Base-by-base conservation (phyloP, 2,329 filamentous ascomycete genomes). In the Myriangium duriaei region DNA sequence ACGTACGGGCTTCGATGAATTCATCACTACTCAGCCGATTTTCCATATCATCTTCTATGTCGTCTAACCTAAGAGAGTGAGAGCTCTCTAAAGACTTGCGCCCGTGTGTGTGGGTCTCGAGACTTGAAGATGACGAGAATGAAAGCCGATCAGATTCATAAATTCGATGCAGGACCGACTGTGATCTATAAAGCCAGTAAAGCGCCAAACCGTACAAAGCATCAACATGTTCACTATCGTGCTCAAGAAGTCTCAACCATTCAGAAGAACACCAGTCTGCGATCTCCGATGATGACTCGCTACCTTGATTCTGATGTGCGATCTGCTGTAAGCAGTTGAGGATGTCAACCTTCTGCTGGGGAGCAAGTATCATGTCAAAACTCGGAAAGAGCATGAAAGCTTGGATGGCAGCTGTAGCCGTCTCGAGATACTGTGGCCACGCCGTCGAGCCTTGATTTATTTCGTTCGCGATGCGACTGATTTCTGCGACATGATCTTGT, bases 1-100 rank as follows among this genome's bases (percentile, higher is more conserved):
- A 59, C 1, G 62, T 65, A 41, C 68, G 58, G 35, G 68, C 69
- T 53, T 72, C 67, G 11, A 71, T 65, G 49, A 71, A 69, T 34
- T 70, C 58, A 4, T 58, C 48, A 4, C 50, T 53, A 16, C 59
- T 52, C 9, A 60, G 45, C 38, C 59, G 49, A 28, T 52, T 46
- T 39, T 66, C 59, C 15, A 57, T 59, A 42, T 63, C 58, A 7
- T 26, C 21, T n/a, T 26, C 21, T 7, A n/a, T 26, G n/a, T 7
- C 7, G n/a, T n/a, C 21, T 26, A n/a, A 26, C 7, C 7, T 26
- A 7, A n/a, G 7, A 7, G 21, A 7, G 7, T 7, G 7, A 26
- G 21, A 7, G 21, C 7, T 26, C 7, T 26, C 21, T 26, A 26
- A 26, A 26, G 21, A 26, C 7, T 26, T 26, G n/a, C 21, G 21